phyloP scores from a whole-genome alignment of 202 grass and related monocot species.

The Sporobolus alterniflorus region DNA sequence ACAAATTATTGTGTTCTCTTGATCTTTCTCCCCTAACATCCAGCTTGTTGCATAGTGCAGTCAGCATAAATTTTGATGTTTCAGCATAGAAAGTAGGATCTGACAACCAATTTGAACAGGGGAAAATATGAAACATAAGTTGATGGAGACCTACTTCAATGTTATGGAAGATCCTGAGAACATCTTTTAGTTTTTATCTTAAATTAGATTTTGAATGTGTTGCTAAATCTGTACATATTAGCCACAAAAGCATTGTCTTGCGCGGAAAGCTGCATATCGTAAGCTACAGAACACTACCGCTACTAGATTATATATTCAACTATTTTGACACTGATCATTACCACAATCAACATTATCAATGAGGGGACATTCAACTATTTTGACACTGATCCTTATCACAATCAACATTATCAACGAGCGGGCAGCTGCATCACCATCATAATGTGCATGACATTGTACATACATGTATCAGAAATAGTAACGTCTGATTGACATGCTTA shows the following conservation, averaged over 20 bases:
- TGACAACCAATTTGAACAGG: not conserved
- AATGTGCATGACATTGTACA: not conserved
- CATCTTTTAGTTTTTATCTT: not conserved
- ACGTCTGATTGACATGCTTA: not conserved
- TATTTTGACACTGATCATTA: not conserved
- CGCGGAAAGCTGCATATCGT: no score
- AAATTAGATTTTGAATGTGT: conserved; percentile 2
- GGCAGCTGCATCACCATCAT: not conserved
- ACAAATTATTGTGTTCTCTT: not conserved
- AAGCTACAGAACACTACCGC: not conserved
- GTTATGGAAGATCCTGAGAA: not conserved
- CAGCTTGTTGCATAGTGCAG: not conserved
- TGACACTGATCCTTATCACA: no score
- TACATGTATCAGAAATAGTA: not conserved
- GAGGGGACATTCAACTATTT: no score
- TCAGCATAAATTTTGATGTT: not conserved
- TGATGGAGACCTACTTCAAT: not conserved
- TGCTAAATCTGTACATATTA: not conserved
- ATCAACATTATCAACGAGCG: no score
- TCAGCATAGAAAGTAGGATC: not conserved
- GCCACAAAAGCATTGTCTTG: not conserved
- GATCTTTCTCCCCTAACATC: not conserved
- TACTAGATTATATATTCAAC: not conserved
- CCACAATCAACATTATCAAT: not conserved
- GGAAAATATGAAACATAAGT: not conserved